Conservation (phyloP, 139 green algal genomes). For the Edaphochlamys debaryana region DNA sequence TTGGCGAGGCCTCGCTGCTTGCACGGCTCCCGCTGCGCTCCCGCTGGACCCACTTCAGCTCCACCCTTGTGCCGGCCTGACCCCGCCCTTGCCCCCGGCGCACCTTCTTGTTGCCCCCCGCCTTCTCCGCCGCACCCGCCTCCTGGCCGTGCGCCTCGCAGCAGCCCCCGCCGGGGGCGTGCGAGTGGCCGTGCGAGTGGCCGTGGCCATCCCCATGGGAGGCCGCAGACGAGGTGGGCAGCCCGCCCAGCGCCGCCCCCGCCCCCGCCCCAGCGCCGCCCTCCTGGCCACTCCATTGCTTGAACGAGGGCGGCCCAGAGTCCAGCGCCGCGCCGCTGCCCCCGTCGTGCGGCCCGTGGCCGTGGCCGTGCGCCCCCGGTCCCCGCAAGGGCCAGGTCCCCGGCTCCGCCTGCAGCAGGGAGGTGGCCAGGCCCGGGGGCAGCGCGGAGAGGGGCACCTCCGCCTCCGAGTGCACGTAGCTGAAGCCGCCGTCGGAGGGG, state of each 20-base stretch:
- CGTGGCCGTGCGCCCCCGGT: not conserved
- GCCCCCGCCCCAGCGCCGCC: not conserved
- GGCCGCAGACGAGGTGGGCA: not conserved
- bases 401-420: not conserved
- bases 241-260: not conserved
- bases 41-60: too few species aligned
- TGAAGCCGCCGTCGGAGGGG: constrained; percentile 31
- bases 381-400: not conserved
- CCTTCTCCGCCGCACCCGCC: not conserved
- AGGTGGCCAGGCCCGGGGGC: constrained; percentile 1
- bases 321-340: not conserved
- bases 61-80: too few species aligned
- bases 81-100: not conserved
- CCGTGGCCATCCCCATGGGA: not conserved
- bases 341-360: not conserved
- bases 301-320: too few species aligned
- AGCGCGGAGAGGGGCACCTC: constrained; percentile 33
- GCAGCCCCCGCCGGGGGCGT: not conserved
- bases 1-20: too few species aligned
- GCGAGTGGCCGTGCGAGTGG: not conserved
- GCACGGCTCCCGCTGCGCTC: too few species aligned
- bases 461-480: not conserved
- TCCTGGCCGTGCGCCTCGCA: not conserved
- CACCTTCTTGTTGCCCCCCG: not conserved
- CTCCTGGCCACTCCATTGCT: too few species aligned